Evolutionary conservation across 1,284 basidiomycete genomes (phyloP), one percentile per base, ranked within the genome.

Genomic region (Phellopilus nigrolimitatus): DNA sequence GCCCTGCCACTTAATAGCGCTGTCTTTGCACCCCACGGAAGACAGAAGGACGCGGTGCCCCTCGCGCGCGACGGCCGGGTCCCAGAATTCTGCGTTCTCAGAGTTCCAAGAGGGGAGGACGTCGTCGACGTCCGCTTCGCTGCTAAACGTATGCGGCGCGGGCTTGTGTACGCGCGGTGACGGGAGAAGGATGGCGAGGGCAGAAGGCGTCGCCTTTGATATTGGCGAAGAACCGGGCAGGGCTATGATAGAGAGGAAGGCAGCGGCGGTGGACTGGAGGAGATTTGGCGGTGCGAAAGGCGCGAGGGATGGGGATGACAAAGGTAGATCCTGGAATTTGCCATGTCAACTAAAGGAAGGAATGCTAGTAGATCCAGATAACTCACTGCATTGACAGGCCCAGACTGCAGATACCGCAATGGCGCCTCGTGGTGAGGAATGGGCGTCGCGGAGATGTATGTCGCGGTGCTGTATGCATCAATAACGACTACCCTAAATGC

Each of bases 251-350:
- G 76, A 67, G 45, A 82, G 61, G 54, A 84, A 71, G 3, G 82
- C 69, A 1, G 82, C 79, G 1, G 79, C 72, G 1, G 79, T 76
- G 2, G 74, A 71, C 56, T 76, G 77, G 27, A 83, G 60, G 33
- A 84, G 68, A 57, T 84, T 84, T 9, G 82, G 82, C 4, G 81
- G 76, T 2, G 68, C 60, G 50, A 80, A 82, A 10, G 40, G 30
- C 25, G 2, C 62, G 63, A 43, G 71, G 56, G 1, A 68, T 62
- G 19, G 7, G 22, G 34, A 59, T 55, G 15, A 12, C 19, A 37
- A 19, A 62, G 68, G 50, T 10, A 17, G 12, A 43, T 38, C 42
- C 30, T 21, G 22, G 40, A 37, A 25, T 45, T 22, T 12, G 50
- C 38, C 28, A 30, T 41, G 56, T 52, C 15, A 17, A 5, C 21